phyloP scores from a whole-genome alignment of 768 basidiomycete species.

The Leccinum obscurum region DNA sequence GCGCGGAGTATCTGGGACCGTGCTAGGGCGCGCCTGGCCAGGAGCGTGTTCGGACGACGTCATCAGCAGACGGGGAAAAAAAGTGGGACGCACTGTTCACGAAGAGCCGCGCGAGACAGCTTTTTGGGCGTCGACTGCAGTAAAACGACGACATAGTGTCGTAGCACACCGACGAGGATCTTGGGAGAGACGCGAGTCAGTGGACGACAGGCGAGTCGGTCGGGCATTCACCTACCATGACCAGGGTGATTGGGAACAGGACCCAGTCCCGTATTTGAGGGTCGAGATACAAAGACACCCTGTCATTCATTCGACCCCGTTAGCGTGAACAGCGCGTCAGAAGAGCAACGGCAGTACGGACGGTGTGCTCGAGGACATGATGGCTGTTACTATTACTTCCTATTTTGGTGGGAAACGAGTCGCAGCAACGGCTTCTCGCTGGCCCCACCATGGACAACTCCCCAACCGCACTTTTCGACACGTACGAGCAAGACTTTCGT shows the following conservation, averaged over 20 bases:
- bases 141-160: conserved; percentile 89
- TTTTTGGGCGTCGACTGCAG: conserved; percentile 86
- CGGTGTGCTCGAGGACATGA: conserved; percentile 40
- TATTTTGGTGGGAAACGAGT: conserved; percentile 21
- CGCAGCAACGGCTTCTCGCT: conserved; percentile 17
- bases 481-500: conserved; percentile 90
- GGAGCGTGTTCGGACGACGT: not conserved
- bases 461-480: conserved; percentile 83
- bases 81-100: conserved; percentile 78
- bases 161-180: conserved; percentile 90
- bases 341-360: conserved; percentile 17
- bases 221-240: conserved; percentile 68
- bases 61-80: conserved; percentile 1
- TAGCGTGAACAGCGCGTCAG: conserved; percentile 9
- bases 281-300: conserved; percentile 73
- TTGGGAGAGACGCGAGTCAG: conserved; percentile 31
- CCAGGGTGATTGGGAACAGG: conserved; percentile 93
- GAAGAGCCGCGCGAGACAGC: conserved; percentile 69
- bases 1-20: conserved; percentile 85
- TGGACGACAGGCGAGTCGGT: not conserved
- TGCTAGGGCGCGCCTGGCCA: conserved; percentile 61
- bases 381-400: conserved; percentile 24
- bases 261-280: conserved; percentile 96
- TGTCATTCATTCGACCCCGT: conserved; percentile 19
- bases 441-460: conserved; percentile 66